Conservation (phyloP, 306 rosid species). For the Clitoria ternatea region DNA sequence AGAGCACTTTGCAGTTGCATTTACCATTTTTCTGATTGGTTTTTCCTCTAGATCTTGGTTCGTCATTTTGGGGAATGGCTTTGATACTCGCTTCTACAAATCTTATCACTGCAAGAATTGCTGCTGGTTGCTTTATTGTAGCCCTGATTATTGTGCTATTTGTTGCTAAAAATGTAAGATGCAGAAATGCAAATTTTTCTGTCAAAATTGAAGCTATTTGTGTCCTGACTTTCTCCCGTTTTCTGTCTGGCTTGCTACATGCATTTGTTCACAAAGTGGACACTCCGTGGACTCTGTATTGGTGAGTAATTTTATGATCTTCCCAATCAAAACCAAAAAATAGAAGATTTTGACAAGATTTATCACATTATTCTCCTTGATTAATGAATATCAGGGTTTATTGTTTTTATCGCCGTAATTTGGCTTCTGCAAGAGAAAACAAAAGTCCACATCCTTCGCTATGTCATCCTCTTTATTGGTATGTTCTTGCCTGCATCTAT, state of each 20-base stretch:
- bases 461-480: slow-evolving; percentile 91
- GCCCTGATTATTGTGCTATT: slow-evolving; percentile 84
- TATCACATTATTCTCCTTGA: slow-evolving; percentile 23
- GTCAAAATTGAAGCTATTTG: neutral
- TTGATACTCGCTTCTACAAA: slow-evolving; percentile 91
- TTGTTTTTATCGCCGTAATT: slow-evolving; percentile 66
- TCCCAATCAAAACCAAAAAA: neutral
- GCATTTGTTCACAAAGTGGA: slow-evolving; percentile 58
- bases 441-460: slow-evolving; percentile 73
- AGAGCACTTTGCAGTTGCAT: slow-evolving; percentile 14
- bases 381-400: slow-evolving; percentile 63
- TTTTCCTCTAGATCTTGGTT: slow-evolving; percentile 75
- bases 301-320: slow-evolving; percentile 49
- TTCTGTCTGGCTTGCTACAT: slow-evolving; percentile 15
- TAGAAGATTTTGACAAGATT: neutral
- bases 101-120: slow-evolving; percentile 74
- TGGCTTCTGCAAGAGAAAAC: slow-evolving; percentile 94
- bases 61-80: slow-evolving; percentile 98
- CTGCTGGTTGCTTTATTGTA: slow-evolving; percentile 79
- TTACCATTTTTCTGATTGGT: slow-evolving; percentile 24
- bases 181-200: neutral
- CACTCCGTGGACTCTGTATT: slow-evolving; percentile 90
- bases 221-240: slow-evolving; percentile 22
- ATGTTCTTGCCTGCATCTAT: slow-evolving; percentile 28
- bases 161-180: slow-evolving; percentile 87